A percentile compares a stretch with the other conserved stretches of the same genome.
These are phyloP conservation scores for Lablab purpureus DNA, from an alignment of 306 rosid species.

Conservation along the genomic window DNA sequence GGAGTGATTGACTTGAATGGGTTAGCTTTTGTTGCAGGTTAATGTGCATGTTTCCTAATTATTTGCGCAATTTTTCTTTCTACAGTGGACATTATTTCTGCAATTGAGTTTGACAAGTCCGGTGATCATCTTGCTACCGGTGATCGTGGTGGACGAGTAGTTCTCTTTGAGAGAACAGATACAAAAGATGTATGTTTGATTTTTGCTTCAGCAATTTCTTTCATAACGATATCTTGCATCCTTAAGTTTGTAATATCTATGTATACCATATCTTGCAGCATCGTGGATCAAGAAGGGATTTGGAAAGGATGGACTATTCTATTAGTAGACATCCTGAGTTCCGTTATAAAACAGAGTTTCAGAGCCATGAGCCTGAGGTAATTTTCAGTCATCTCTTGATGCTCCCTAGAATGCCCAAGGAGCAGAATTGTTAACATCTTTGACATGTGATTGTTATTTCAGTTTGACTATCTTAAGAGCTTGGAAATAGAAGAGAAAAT, in stretches of 20 bases:
- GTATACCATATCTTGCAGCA: conserved; percentile 59
- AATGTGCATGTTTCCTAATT: conserved; percentile 40
- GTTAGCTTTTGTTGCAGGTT: conserved; percentile 41
- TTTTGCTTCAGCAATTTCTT: conserved; percentile 36
- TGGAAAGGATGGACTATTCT: conserved; percentile 85
- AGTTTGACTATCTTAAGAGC: conserved; percentile 99
- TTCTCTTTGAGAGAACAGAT: conserved; percentile 98
- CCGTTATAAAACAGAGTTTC: conserved; percentile 99
- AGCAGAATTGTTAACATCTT: conserved; percentile 37
- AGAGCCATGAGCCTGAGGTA: conserved; percentile 99
- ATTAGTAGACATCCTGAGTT: conserved; percentile 92
- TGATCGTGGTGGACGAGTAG: conserved; percentile 99
- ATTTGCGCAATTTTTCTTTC: conserved; percentile 39
- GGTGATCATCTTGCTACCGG: conserved; percentile 99
- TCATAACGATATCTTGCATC: conserved; percentile 8
- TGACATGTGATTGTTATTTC: conserved; percentile 44
- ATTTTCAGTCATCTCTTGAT: conserved; percentile 16
- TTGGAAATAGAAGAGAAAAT: conserved; percentile 99
- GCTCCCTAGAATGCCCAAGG: conserved; percentile 9
- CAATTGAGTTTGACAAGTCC: conserved; percentile 92
- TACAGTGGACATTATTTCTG: conserved; percentile 98
- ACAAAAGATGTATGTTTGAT: conserved; percentile 72
- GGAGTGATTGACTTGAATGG: conserved; percentile 21
- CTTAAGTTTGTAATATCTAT: conserved; percentile 34
- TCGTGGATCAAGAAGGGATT: conserved; percentile 84